Base-by-base conservation (phyloP, 2,329 filamentous ascomycete genomes). In the Diplodia mutila region DNA sequence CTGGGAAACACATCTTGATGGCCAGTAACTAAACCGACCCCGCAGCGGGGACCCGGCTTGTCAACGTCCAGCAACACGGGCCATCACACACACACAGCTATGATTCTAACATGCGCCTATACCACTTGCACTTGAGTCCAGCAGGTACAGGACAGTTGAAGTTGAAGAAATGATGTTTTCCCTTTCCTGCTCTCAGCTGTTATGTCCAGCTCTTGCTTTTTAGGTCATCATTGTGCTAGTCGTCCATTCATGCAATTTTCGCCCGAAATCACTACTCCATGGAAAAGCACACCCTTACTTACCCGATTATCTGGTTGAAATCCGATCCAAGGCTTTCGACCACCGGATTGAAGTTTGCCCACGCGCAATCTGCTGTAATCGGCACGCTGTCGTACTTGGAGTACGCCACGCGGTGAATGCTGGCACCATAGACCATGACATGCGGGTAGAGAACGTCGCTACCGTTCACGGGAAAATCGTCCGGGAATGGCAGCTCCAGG, bases 281-380 rank as follows among this genome's bases (percentile, higher is more conserved):
- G 5, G 27, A 27, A 12, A 25, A 12, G n/a, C 3, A n/a, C 23
- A 1, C 18, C 42, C 12, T 6, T 18, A 2, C 18, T 61, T 9
- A 67, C 16, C 57, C 39, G 18, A 61, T 39, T 32, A 61, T 57
- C 16, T 64, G 8, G n/a, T 67, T 61, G 29, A 67, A 67, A 34
- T 64, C 57, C n/a, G 59, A 16, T 14, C 57, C 57, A 9, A 67
- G 27, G 18, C 51, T 55, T 51, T 67, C 25, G 8, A 67, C 66
- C 2, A 64, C 66, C 23, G 66, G 49, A 27, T 67, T 67, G 59
- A 67, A 67, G 51, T 67, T 67, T 18, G 54, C 57, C 66, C 66
- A 67, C 16, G 48, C 49, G 27, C 66, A 67, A 2, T 67, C 66
- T 11, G 57, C 66, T 21, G 66, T 67, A 18, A 67, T 63, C 12